Percentiles rank a stretch among this genome's conserved stretches.
These are phyloP conservation scores for Lasiodiplodia citricola DNA, from an alignment of 2,329 filamentous ascomycete species.

Conservation along the genomic window DNA sequence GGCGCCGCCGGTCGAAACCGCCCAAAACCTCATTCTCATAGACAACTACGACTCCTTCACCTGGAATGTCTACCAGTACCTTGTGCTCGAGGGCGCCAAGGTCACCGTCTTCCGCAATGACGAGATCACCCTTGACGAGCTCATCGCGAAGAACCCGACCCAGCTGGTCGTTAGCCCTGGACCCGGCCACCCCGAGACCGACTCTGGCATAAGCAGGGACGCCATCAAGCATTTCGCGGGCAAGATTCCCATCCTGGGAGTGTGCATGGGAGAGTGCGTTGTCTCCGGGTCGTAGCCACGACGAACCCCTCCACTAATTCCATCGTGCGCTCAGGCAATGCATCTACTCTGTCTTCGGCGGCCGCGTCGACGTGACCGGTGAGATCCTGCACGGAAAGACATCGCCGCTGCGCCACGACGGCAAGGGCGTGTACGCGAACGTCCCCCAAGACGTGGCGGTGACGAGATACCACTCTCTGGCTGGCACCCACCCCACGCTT, in stretches of 20 bases:
- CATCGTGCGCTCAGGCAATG: constrained; percentile 70
- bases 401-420: constrained; percentile 85
- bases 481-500: constrained; percentile 85
- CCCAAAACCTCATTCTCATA: constrained; percentile 90
- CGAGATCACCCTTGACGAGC: constrained; percentile 81
- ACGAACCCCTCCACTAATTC: constrained; percentile 19
- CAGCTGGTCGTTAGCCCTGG: constrained; percentile 95
- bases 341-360: constrained; percentile 92
- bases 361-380: constrained; percentile 87
- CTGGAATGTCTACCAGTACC: constrained; percentile 99
- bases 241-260: constrained; percentile 94
- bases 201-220: constrained; percentile 91
- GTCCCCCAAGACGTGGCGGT: constrained; percentile 82
- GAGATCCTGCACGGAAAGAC: constrained; percentile 98
- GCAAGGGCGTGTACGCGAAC: constrained; percentile 87
- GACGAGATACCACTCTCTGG: constrained; percentile 94
- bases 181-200: constrained; percentile 87
- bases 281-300: neutral
- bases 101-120: constrained; percentile 94
- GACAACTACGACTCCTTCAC: constrained; percentile 99
- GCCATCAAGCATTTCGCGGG: constrained; percentile 90
- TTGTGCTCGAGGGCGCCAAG: constrained; percentile 90
- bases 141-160: constrained; percentile 83
- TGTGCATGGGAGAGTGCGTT: constrained; percentile 96
- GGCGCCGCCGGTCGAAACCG: constrained; percentile 73